Base-by-base conservation (phyloP, 371 early-diverging fungal genomes). In the Rhizopus sp. region DNA sequence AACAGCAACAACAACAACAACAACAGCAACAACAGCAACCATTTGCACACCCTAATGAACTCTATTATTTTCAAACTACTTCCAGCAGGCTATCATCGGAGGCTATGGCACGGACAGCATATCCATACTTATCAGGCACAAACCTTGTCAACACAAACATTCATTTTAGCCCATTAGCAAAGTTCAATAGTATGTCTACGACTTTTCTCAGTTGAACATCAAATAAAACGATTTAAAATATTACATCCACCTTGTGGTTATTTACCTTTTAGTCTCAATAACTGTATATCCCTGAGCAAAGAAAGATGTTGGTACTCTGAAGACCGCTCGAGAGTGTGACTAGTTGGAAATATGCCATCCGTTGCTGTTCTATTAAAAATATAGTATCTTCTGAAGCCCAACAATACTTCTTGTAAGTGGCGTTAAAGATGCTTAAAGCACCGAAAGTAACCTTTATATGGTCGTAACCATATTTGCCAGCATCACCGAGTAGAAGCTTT, bases 1-100 rank as follows among this genome's bases (percentile, higher is more conserved):
- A 23, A 23, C 23, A 23, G 23, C 23, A n/a, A n/a, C n/a, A 12
- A 50, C 8, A 50, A 10, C 16, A 46, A 4, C 4, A 9, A 37
- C 45, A 51, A 39, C 53, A 49, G 17, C 9, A 41, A 10, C 16
- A 42, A 9, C 4, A 16, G 45, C 52, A 46, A 13, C 57, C 39
- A 17, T 57, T 52, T 37, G 56, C 52, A 13, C 65, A 66, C 38
- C 66, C 66, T 13, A 54, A 66, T 35, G 66, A 61, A 40, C 16
- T 61, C 3, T 66, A 66, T 42, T 66, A 66, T 46, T 29, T 49
- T 5, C 42, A 62, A 17, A 66, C 59, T 0, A 61, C 62, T 3
- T 66, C 66, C 7, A 66, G 66, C 31, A 30, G 66, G 23, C 52
- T 66, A 4, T 62, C 59, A 13, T 47, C 62, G 1, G 66, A 66